Conservation (phyloP, 257 asterid genomes). For the Ballota nigra region DNA sequence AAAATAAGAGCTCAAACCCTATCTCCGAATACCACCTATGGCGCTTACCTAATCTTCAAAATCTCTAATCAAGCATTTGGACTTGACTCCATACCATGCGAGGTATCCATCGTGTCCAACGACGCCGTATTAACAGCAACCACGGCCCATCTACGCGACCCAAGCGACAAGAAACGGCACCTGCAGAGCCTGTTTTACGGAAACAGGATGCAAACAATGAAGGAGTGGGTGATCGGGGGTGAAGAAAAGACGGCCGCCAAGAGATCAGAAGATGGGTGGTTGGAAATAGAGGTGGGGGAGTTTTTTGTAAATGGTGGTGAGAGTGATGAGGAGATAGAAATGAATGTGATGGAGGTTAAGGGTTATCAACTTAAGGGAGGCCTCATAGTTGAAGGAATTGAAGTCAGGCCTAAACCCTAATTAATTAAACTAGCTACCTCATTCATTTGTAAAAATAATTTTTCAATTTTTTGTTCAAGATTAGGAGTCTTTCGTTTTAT, state of each 20-base stretch:
- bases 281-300: constrained; percentile 36
- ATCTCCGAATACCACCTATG: constrained; percentile 32
- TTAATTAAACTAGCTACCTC: neutral
- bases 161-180: neutral
- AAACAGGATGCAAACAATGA: constrained; percentile 26
- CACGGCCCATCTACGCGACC: constrained; percentile 18
- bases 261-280: constrained; percentile 39
- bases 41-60: constrained; percentile 32
- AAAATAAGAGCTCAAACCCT: constrained; percentile 12
- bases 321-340: constrained; percentile 12
- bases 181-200: constrained; percentile 18
- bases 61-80: constrained; percentile 26
- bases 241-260: constrained; percentile 1
- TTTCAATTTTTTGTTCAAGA: neutral
- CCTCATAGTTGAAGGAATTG: constrained; percentile 36
- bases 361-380: constrained; percentile 36
- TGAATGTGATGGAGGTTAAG: constrained; percentile 35
- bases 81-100: constrained; percentile 30
- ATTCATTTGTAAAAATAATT: neutral
- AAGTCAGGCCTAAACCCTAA: constrained; percentile 30
- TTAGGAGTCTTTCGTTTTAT: neutral
- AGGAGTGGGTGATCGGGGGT: constrained; percentile 19
- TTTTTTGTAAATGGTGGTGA: constrained; percentile 12
- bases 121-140: neutral
- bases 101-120: constrained; percentile 13